Percentiles rank a stretch among this genome's conserved stretches.
Evolutionary conservation across 352 stramenopile species (phyloP).

Genomic region (Phytopythium montanum): DNA sequence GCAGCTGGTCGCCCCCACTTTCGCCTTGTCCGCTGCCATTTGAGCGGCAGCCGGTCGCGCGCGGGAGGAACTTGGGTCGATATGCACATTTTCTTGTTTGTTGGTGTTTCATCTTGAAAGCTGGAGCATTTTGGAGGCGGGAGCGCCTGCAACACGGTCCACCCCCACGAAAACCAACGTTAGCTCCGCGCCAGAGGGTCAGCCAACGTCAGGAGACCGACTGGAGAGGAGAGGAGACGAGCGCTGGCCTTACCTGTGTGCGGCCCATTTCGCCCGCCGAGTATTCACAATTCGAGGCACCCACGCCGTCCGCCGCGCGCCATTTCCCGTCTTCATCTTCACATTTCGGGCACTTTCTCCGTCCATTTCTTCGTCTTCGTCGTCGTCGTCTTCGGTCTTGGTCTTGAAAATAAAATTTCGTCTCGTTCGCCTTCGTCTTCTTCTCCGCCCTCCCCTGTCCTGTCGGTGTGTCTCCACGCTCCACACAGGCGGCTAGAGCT

Average conservation of each 20-base stretch:
- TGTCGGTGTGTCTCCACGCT: too few relatives aligned
- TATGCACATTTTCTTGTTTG: conserved; percentile 3
- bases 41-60: background rate
- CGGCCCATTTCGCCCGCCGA: background rate
- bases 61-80: conserved; percentile 1
- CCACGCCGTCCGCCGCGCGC: background rate
- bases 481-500: background rate
- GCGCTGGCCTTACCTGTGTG: background rate
- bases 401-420: conserved; percentile 12
- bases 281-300: conserved; percentile 1
- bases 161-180: background rate
- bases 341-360: conserved; percentile 1
- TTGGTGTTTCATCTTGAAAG: background rate
- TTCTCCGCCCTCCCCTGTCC: too few relatives aligned
- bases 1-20: conserved; percentile 1
- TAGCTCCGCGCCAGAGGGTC: background rate
- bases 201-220: background rate
- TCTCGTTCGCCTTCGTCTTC: background rate
- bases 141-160: background rate
- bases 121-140: conserved; percentile 1
- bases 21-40: conserved; percentile 2
- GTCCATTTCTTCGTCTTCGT: background rate
- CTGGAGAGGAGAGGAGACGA: background rate
- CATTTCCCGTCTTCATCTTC: conserved; percentile 2
- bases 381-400: background rate